These are phyloP conservation scores for Leucoagaricus sp. DNA, from an alignment of 1,284 basidiomycete genomes.

Conservation along the genomic window DNA sequence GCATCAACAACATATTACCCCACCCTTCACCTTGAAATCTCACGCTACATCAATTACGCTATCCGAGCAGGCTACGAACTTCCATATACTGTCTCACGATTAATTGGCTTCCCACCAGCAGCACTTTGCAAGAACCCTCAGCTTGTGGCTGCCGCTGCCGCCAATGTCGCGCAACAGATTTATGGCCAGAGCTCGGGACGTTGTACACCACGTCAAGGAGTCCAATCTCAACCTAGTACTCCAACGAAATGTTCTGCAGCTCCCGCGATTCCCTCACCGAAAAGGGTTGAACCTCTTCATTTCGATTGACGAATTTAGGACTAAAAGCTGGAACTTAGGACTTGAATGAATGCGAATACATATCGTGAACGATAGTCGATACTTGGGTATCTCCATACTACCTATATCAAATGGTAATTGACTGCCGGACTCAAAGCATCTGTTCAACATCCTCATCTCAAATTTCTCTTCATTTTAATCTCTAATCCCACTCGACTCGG, in stretches of 20 bases:
- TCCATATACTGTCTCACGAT: constrained; percentile 72
- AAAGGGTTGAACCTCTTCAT: constrained; percentile 36
- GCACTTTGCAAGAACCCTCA: constrained; percentile 47
- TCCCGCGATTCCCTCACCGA: constrained; percentile 33
- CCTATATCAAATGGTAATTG: too few species aligned
- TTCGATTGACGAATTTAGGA: constrained; percentile 26
- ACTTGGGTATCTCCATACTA: too few species aligned
- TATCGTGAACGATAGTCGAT: background rate
- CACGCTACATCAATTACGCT: constrained; percentile 77
- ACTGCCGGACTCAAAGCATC: too few species aligned
- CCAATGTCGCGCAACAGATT: too few species aligned
- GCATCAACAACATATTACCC: constrained; percentile 93
- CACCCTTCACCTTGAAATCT: constrained; percentile 87
- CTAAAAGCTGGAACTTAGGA: too few species aligned
- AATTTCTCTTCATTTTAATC: background rate
- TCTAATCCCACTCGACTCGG: background rate
- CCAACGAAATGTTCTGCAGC: constrained; percentile 25
- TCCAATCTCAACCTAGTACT: constrained; percentile 19
- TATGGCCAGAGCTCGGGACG: background rate
- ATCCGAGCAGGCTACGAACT: constrained; percentile 66
- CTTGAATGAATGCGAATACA: background rate
- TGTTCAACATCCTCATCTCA: background rate
- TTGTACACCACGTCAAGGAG: constrained; percentile 8
- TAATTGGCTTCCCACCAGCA: constrained; percentile 70
- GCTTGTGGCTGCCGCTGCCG: constrained; percentile 3